Percentiles rank a stretch among this genome's conserved stretches.
Conservation (phyloP, 2,329 filamentous ascomycete genomes). For the Ophiostoma quercus region DNA sequence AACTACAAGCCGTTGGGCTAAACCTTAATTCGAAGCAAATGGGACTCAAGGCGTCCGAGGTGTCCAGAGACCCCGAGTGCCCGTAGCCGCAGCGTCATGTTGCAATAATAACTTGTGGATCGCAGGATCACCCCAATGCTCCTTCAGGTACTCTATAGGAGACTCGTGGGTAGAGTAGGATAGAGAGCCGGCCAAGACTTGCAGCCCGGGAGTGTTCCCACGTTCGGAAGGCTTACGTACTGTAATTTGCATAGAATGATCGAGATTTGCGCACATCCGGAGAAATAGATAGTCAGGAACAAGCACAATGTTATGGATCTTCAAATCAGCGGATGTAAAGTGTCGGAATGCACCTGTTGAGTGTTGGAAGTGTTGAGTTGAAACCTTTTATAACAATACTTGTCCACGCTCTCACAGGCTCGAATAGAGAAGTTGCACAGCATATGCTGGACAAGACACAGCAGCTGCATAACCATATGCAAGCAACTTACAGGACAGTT, state of each 20-base stretch:
- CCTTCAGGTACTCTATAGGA: background rate
- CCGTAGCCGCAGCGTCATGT: background rate
- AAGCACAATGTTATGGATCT: background rate
- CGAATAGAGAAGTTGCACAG: too few species aligned
- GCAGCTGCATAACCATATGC: background rate
- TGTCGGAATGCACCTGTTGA: too few species aligned
- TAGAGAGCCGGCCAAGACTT: background rate
- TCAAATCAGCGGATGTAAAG: background rate
- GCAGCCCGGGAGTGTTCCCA: background rate
- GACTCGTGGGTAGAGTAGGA: too few species aligned
- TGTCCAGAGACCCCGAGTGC: background rate
- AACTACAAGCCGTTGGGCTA: background rate
- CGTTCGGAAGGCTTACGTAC: background rate
- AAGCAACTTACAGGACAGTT: background rate
- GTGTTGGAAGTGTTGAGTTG: too few species aligned
- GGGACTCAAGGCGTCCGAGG: background rate
- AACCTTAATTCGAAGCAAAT: conserved; percentile 8
- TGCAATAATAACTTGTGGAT: conserved; percentile 1
- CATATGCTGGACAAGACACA: too few species aligned
- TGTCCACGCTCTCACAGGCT: background rate
- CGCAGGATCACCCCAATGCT: background rate
- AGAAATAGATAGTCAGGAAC: background rate
- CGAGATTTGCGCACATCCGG: background rate
- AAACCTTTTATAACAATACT: too few species aligned
- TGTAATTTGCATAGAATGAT: background rate